Base-by-base conservation (phyloP, 2,329 filamentous ascomycete genomes). In the Xylariaceae sp. region DNA sequence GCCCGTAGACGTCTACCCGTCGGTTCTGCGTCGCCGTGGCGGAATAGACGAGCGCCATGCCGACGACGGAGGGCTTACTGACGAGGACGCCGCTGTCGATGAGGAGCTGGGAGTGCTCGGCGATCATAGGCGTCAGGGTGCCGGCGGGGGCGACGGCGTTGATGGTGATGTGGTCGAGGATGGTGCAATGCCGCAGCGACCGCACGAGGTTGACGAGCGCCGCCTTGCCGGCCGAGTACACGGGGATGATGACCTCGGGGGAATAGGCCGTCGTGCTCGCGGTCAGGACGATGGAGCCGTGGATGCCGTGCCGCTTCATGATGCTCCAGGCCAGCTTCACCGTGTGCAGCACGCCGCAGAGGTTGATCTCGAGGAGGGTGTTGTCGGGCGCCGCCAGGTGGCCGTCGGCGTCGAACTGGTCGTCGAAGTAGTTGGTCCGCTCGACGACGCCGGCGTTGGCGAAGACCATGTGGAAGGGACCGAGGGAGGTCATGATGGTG, bases 261-360 rank as follows among this genome's bases (percentile, higher is more conserved):
- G 63, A 55, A 53, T 73, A 73, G 0, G 67, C 71, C 4, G 71
- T 71, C 0, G 69, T 65, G 53, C 71, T 73, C 3, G 66, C 55
- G 1, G 70, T 72, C 35, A 75, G 66, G n/a, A 73, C 71, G 31
- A 74, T 68, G 54, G 68, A 69, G 1, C 71, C 70, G 0, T 57
- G 54, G n/a, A 44, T 56, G 5, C 50, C 35, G 5, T 64, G 47
- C 47, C 50, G 54, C 6, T 60, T 56, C 63, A 72, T 68, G n/a
- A 34, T 42, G 29, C 60, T 61, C 46, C 64, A 51, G 0, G 67
- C 66, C 1, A 74, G 60, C 57, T 72, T 73, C 42, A 68, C 56
- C 11, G 68, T 64, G 55, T 73, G 68, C 3, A 70, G 35, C 0
- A 65, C 63, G 0, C 48, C 69, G 6, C 61, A 58, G 8, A 70